A percentile compares a stretch with the other conserved stretches of the same genome.
phyloP scores from a whole-genome alignment of 441 rosid species.

The Erodium moschatum region DNA sequence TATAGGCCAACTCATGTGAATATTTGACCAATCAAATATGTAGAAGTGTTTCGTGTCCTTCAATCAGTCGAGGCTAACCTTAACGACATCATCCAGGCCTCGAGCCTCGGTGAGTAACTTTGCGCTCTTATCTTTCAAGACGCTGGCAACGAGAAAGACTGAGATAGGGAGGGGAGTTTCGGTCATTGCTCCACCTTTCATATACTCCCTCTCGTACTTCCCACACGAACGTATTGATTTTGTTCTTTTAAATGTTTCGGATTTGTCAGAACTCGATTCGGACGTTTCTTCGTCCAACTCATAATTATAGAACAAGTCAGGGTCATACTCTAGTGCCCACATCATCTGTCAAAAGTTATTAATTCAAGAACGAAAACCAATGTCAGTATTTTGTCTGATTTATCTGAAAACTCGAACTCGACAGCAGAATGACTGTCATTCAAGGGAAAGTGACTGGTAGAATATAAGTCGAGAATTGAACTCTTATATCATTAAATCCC shows the following conservation, averaged over 20 bases:
- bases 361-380: too few species aligned
- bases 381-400: too few species aligned
- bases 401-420: too few species aligned
- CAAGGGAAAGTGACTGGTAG: too few species aligned
- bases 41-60: too few species aligned
- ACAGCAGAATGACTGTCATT: too few species aligned
- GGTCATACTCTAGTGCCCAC: slow-evolving; percentile 98
- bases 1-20: too few species aligned
- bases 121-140: slow-evolving; percentile 81
- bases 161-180: slow-evolving; percentile 86
- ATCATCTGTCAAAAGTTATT: slow-evolving; percentile 55
- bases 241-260: slow-evolving; percentile 43
- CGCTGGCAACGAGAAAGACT: slow-evolving; percentile 86
- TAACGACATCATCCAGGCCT: slow-evolving; percentile 88
- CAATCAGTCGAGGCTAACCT: slow-evolving; percentile 57
- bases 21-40: too few species aligned
- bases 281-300: slow-evolving; percentile 43
- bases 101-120: slow-evolving; percentile 69
- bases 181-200: slow-evolving; percentile 44
- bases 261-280: slow-evolving; percentile 33
- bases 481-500: too few species aligned
- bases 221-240: slow-evolving; percentile 68
- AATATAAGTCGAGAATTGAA: too few species aligned
- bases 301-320: slow-evolving; percentile 39
- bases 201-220: slow-evolving; percentile 78